Conservation (phyloP, 495 filamentous ascomycete genomes). For the Neurospora sp. region DNA sequence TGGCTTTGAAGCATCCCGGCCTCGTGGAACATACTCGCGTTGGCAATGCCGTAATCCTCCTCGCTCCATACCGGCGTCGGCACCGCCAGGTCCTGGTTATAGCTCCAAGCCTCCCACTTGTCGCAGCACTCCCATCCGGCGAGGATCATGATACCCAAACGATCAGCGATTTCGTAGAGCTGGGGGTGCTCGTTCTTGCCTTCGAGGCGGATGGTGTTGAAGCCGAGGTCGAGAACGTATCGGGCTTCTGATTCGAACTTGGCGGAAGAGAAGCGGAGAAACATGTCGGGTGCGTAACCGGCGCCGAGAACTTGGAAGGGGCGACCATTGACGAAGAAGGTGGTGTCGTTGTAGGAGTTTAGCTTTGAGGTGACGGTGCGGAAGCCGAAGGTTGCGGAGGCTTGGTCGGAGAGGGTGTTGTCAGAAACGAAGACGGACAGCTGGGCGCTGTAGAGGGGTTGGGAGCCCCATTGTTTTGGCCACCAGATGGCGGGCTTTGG, state of each 20-base stretch:
- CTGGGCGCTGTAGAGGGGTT: constrained; percentile 31
- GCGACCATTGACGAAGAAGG: constrained; percentile 45
- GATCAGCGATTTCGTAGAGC: constrained; percentile 47
- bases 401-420: constrained; percentile 34
- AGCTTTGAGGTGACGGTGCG: constrained; percentile 41
- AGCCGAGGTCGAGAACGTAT: constrained; percentile 47
- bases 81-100: constrained; percentile 44
- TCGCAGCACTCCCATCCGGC: constrained; percentile 61
- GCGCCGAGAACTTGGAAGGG: constrained; percentile 51
- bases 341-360: constrained; percentile 43
- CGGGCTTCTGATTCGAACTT: constrained; percentile 36
- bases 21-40: constrained; percentile 48
- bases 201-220: constrained; percentile 54
- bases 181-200: constrained; percentile 56
- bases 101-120: constrained; percentile 58
- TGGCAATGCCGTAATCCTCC: constrained; percentile 44
- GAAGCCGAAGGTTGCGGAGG: constrained; percentile 39
- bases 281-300: constrained; percentile 52
- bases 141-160: constrained; percentile 51
- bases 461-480: constrained; percentile 40
- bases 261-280: constrained; percentile 42
- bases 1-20: constrained; percentile 49
- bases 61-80: constrained; percentile 34
- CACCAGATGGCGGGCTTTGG: constrained; percentile 36
- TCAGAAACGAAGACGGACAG: constrained; percentile 28